These are phyloP conservation scores for Botryotinia globosa DNA, from an alignment of 2,329 filamentous ascomycete genomes.

Conservation along the genomic window DNA sequence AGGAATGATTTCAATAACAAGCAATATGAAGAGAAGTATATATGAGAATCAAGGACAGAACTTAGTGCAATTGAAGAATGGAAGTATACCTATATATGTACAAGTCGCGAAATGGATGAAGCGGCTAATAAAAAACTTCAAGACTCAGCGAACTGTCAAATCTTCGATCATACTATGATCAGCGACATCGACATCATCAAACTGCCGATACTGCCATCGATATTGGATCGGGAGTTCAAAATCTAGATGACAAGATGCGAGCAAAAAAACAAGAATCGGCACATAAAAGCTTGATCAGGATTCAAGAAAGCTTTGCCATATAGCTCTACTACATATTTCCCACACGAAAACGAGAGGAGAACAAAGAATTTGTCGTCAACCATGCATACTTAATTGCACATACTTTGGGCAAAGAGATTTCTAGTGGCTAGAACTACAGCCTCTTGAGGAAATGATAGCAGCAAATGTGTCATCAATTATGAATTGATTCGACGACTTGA, in stretches of 20 bases:
- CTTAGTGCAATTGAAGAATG: rapidly evolving
- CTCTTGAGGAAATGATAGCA: background rate
- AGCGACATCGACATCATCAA: background rate
- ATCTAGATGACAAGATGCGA: background rate
- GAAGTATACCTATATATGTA: background rate
- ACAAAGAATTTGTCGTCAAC: background rate
- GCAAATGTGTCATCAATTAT: background rate
- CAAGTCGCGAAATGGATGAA: background rate
- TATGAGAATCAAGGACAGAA: background rate
- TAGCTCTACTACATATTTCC: too few species aligned
- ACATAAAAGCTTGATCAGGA: background rate
- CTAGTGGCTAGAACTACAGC: background rate
- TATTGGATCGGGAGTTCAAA: background rate
- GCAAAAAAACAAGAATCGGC: background rate
- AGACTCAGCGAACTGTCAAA: background rate
- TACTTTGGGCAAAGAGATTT: background rate
- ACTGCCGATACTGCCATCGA: background rate
- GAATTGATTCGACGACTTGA: background rate
- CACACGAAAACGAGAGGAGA: background rate
- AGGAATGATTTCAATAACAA: background rate
- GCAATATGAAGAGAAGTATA: background rate
- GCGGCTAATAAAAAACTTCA: background rate
- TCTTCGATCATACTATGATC: constrained; percentile 6
- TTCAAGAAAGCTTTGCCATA: background rate
- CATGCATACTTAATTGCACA: background rate